These are phyloP conservation scores for Simmondsia chinensis DNA, from an alignment of 148 eudicot genomes.

Conservation along the genomic window DNA sequence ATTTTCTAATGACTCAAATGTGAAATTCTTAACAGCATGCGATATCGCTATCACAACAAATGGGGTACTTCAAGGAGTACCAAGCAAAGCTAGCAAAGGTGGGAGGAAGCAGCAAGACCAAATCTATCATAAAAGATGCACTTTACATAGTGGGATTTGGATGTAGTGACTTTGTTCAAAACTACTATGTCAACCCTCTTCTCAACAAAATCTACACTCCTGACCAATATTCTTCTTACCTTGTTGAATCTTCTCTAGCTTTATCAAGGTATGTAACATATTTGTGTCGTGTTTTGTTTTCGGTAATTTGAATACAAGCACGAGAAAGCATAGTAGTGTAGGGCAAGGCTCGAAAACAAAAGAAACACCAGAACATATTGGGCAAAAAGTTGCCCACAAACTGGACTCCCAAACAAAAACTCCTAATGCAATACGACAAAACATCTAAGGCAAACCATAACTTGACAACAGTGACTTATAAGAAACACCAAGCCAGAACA, in stretches of 20 bases:
- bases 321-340: no score
- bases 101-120: constrained; percentile 51
- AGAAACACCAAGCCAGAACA: no score
- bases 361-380: no score
- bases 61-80: constrained; percentile 77
- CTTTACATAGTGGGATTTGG: constrained; percentile 65
- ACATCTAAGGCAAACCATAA: no score
- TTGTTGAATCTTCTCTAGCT: constrained; percentile 46
- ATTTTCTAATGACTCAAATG: no score
- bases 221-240: constrained; percentile 62
- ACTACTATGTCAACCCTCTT: constrained; percentile 73
- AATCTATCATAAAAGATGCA: constrained; percentile 50
- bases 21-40: constrained; percentile 58
- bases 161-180: constrained; percentile 77
- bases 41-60: constrained; percentile 68
- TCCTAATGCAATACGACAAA: no score
- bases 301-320: no score
- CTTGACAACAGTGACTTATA: no score
- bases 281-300: no score
- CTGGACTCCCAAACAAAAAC: no score
- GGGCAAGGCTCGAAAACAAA: no score
- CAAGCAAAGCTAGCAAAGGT: constrained; percentile 52
- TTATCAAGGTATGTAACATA: constrained; percentile 71
- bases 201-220: constrained; percentile 57
- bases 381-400: no score